A percentile compares a stretch with the other conserved stretches of the same genome.
phyloP scores from a whole-genome alignment of 2,329 filamentous ascomycete species.

The Lachnellula hyalina region DNA sequence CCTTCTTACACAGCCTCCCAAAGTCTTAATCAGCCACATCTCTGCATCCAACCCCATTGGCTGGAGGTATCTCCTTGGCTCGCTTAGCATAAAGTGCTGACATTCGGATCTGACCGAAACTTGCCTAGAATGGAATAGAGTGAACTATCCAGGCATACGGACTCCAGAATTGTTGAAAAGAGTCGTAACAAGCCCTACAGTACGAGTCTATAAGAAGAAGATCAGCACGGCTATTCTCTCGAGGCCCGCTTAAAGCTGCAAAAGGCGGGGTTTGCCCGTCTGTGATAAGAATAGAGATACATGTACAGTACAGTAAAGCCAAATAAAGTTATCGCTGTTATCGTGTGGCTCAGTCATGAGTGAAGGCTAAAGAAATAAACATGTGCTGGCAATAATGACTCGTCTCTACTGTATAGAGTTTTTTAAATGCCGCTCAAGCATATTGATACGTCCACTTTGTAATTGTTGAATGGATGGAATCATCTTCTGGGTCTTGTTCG shows the following conservation, averaged over 20 bases:
- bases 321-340: background rate
- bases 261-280: background rate
- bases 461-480: background rate
- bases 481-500: background rate
- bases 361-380: too few relatives aligned
- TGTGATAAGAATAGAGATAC: background rate
- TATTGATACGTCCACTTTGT: background rate
- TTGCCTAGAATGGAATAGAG: background rate
- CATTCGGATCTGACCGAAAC: background rate
- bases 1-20: too few relatives aligned
- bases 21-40: too few relatives aligned
- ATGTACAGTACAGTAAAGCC: too few relatives aligned
- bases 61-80: background rate
- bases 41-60: too few relatives aligned
- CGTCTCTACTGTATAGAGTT: background rate
- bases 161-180: too few relatives aligned
- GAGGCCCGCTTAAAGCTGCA: background rate
- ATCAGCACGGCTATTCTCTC: too few relatives aligned
- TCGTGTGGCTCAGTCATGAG: background rate
- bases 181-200: too few relatives aligned
- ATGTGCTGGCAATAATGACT: background rate
- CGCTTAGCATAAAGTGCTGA: background rate
- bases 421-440: background rate
- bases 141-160: too few relatives aligned
- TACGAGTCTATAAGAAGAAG: too few relatives aligned